Base-by-base conservation (phyloP, 208 protist species). In the Trypanosoma cruzi region DNA sequence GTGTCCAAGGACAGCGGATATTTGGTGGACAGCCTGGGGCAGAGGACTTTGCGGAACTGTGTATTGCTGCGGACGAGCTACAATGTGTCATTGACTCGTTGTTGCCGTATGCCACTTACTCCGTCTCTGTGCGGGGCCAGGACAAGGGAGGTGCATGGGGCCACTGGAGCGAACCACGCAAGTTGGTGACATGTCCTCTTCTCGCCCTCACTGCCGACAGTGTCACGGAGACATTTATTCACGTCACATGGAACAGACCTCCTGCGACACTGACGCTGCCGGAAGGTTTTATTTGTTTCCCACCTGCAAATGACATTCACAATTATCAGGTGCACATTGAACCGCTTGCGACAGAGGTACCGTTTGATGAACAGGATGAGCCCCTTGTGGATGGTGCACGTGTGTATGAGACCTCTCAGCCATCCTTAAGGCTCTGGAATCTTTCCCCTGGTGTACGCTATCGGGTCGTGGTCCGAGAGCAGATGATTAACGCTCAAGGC, bases 371-470 rank as follows among this genome's bases (percentile, higher is more conserved):
- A 71, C 71, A 61, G 14, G 88, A 96, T 67, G 89, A 95, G 71
- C 88, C 86, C 5, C 79, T 96, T 32, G 81, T 90, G 13, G 77
- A 93, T 56, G 93, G 87, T 13, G 91, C 89, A 16, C 86, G 93
- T 14, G 79, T 91, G 48, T 97, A 96, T 68, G 90, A 97, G 73
- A 95, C 89, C 50, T 93, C 93, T 53, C 93, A 97, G 81, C 89
- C 85, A 8, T 77, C 84, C 31, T 72, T 94, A 28, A 86, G 88
- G 1, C 78, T 97, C 18, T 78, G 88, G 59, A 94, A 96, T 78
- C 81, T 97, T 8, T 63, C 71, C 6, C 84, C 93, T 11, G 93
- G 93, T 59, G 89, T 80, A 31, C 87, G 86, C 44, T 97, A 97
- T 75, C 77, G 71, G 37, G 76, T 96, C 28, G 68, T 75, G 20